These are phyloP conservation scores for Trichoderma afroharzianum DNA, from an alignment of 2,329 filamentous ascomycete genomes.

Conservation along the genomic window DNA sequence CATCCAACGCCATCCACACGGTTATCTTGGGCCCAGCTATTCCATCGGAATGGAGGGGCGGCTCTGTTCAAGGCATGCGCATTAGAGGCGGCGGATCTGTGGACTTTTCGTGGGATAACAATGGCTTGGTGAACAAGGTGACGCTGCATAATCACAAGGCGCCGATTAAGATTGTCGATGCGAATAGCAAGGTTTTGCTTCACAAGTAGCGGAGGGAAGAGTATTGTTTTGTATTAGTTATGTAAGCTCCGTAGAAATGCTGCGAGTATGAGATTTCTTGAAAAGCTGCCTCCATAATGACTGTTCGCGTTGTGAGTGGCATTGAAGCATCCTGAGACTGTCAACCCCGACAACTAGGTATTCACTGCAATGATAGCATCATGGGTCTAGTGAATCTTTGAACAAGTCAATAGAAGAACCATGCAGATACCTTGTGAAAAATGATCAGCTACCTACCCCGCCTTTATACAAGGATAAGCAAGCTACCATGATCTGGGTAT, in stretches of 20 bases:
- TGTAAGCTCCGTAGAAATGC: background rate
- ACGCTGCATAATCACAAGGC: conserved; percentile 2
- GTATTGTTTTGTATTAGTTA: background rate
- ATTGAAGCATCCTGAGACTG: background rate
- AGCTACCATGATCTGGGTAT: background rate
- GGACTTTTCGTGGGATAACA: conserved; percentile 41
- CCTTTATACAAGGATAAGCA: background rate
- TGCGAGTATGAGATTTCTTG: background rate
- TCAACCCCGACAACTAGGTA: background rate
- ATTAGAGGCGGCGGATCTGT: conserved; percentile 42
- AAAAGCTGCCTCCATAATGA: background rate
- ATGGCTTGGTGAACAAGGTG: conserved; percentile 23
- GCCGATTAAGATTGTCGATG: conserved; percentile 14
- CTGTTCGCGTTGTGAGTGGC: background rate
- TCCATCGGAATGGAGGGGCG: conserved; percentile 40
- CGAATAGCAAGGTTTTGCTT: conserved; percentile 13
- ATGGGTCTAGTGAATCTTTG: background rate
- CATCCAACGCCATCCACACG: conserved; percentile 24
- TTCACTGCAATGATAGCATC: no score
- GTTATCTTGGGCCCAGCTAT: conserved; percentile 48
- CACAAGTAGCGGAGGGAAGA: background rate
- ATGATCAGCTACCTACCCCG: background rate
- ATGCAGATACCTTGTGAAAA: background rate
- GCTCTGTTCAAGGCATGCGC: conserved; percentile 42
- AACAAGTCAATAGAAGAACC: background rate